Evolutionary conservation across 75 land plant genomes (phyloP), one percentile per base, ranked within the genome.

Genomic region (Isoetes taiwanensis): DNA sequence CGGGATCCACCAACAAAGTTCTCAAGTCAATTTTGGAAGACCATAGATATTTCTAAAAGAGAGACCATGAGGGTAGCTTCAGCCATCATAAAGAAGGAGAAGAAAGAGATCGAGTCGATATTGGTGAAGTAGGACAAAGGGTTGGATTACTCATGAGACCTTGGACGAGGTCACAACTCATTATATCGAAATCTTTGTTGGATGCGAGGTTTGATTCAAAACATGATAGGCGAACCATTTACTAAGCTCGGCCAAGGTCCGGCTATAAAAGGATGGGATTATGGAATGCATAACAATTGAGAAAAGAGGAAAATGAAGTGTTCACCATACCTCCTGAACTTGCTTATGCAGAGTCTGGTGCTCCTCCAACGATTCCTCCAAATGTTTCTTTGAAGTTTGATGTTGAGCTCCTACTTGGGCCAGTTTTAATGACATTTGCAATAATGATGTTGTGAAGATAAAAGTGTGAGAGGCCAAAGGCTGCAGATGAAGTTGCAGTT

Each of bases 391-490:
- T 78, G 1, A 66, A 75, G 33, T 82, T 82, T 33, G 76, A 82
- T 66, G 82, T 82, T 12, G 82, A 82, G 68, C 52, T 82, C 29
- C 75, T 82, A 0, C 90, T 1, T 85, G 90, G 90, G 32, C 69
- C 9, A 85, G 82, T 65, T 77, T 81, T 10, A 75, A 68, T 28
- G 82, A 80, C 41, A 67, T 76, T 6, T 75, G 76, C 73, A 75
- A 74, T 26, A 78, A 80, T 59, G 87, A 83, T 32, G 87, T 80
- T 3, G 56, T 84, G 0, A 63, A 17, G 12, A 74, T 79, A 42
- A 80, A 83, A 20, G 83, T 80, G 80, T 77, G 87, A 77, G 58
- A 80, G 71, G 20, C 87, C 87, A 0, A 84, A 77, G 43, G 83
- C 77, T 39, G 67, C 56, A 1, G 87, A 84, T 67, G 87, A 80